Evolutionary conservation across 371 early-diverging fungal genomes (phyloP), one percentile per base, ranked within the genome.

Genomic region (Mortierella sp.): DNA sequence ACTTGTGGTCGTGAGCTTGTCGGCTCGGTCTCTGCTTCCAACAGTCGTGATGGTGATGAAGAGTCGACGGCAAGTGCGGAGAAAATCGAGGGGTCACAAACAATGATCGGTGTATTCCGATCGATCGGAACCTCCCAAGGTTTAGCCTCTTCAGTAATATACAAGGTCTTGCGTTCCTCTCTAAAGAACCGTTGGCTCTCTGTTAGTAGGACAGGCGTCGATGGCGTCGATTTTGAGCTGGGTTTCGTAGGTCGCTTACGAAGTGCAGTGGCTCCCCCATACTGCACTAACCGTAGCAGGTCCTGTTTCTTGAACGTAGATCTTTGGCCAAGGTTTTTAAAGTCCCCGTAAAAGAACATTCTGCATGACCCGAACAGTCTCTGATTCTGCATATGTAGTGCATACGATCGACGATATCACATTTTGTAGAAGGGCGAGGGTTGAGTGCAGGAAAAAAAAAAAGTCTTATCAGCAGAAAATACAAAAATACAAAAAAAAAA

Each of bases 291-390:
- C 29, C 67, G 62, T 12, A 70, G 51, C 0, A 75, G 43, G 21
- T 75, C 75, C 15, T 70, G 71, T 19, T 67, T 70, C 18, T 66
- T 66, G 29, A 75, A 57, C 5, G 53, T 9, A 3, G 75, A 56
- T 16, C 58, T 65, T 50, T 64, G 62, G 7, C 57, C 63, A 26
- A 30, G 26, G 43, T 47, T 37, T 2, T 60, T 63, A 51, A 70
- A 75, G 19, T 66, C 60, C 47, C 75, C 75, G 23, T 75, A 70
- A 53, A 75, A 70, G 67, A 67, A 75, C 71, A 75, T 66, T 3
- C 70, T 62, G 47, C 71, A 70, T 7, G 66, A 62, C 12, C 51
- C 67, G 51, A 75, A 75, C 18, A 75, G 67, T 48, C 63, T 70
- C 47, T 61, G 44, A 14, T 63, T 62, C 75, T 75, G 26, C 1